Base-by-base conservation (phyloP, 495 filamentous ascomycete species). In the Penicillium atrosanguineum region DNA sequence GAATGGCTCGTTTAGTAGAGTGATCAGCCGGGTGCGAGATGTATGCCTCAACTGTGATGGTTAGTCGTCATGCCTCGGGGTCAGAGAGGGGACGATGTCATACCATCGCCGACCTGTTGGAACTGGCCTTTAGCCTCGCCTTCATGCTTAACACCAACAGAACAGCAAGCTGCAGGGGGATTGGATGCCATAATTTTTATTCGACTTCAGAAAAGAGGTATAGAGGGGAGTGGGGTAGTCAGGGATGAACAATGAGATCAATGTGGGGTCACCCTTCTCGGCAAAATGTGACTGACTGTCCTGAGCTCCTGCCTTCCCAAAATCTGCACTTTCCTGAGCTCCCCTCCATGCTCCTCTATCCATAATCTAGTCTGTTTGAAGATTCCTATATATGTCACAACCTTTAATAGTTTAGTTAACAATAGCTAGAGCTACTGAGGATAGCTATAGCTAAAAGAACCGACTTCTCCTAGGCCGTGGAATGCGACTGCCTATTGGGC, bases 101-200 rank as follows among this genome's bases (percentile, higher is more conserved):
- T 57, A 70, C 67, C 59, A 44, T 61, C 60, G 31, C 56, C 67
- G 38, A 70, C 52, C 44, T 61, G 57, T 19, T 59, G 40, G 45
- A 69, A 44, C 18, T 49, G 23, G 21, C 69, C 67, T 29, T 54
- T 60, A 11, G 67, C 42, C n/a, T 63, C 46, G 42, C 69, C 69
- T 55, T 67, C 63, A 44, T 72, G 69, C 28, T 57, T 63, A 9
- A 65, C 49, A 43, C 78, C 77, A 39, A 76, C 48, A 19, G 68
- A 71, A 61, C 77, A 82, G 60, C 79, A 82, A 36, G 65, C 53
- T 44, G 58, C 64, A 0, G 77, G 76, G 9, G 72, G 68, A 43
- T 79, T 65, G 4, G 79, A 80, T 14, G 78, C 69, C 79, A 82
- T 82, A 19, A 16, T 40, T 29, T 11, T 2, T 4, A 37, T 9